These are phyloP conservation scores for Secale cereale DNA, from an alignment of 176 grass and related monocot species.

Conservation along the genomic window DNA sequence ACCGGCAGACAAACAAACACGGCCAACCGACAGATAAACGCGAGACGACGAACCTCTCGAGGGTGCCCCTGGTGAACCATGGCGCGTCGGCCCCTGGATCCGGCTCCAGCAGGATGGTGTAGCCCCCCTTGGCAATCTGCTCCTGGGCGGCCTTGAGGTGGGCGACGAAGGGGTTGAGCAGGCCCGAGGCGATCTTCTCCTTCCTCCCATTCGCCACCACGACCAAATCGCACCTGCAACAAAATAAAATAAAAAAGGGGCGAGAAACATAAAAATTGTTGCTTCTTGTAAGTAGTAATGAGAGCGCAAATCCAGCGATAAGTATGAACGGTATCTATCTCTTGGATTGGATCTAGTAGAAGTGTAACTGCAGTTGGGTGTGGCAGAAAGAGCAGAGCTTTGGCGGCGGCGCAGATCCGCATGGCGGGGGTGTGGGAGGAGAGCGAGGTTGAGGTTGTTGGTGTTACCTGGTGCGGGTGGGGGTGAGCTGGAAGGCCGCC, in stretches of 20 bases:
- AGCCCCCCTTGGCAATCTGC: conserved; percentile 87
- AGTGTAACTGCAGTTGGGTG: neutral
- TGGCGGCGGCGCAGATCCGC: neutral
- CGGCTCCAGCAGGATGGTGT: conserved; percentile 78
- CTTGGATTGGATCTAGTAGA: neutral
- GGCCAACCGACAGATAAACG: too few species aligned
- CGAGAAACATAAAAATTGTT: neutral
- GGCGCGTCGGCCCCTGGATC: conserved; percentile 29
- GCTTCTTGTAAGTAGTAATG: neutral
- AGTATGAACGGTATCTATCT: neutral
- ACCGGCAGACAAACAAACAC: neutral
- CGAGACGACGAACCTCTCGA: conserved; percentile 59
- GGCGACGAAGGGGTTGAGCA: conserved; percentile 78
- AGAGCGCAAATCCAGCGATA: neutral
- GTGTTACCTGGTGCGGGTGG: conserved; percentile 72
- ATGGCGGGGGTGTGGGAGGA: too few species aligned
- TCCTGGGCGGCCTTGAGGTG: conserved; percentile 90
- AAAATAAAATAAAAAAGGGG: too few species aligned
- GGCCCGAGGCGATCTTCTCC: conserved; percentile 88
- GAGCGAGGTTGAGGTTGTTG: neutral
- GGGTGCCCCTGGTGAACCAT: conserved; percentile 91
- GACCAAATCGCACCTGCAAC: conserved; percentile 84
- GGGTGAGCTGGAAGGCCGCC: conserved; percentile 94
- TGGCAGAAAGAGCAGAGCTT: neutral
- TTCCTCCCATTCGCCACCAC: conserved; percentile 63